phyloP scores from a whole-genome alignment of 1,284 basidiomycete species.

The Austroboletus rostrupii region DNA sequence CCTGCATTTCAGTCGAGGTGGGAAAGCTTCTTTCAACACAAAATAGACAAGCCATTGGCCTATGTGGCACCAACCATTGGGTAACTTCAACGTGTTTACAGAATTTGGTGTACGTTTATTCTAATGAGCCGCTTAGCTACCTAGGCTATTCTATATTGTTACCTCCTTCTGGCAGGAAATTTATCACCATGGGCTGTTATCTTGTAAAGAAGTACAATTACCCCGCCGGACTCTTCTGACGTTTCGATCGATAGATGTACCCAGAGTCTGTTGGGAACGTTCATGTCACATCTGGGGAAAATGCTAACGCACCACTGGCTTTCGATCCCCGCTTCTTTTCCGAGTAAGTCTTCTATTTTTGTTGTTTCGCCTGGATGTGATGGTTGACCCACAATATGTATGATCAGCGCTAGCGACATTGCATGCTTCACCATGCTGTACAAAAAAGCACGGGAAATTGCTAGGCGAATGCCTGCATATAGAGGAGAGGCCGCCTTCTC shows the following conservation, averaged over 20 bases:
- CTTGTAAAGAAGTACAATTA: background rate
- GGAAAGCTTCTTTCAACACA: background rate
- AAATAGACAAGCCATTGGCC: background rate
- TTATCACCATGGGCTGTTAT: background rate
- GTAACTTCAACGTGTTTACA: background rate
- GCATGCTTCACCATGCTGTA: slow-evolving; percentile 1
- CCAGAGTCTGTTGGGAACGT: slow-evolving; percentile 27
- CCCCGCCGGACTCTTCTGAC: background rate
- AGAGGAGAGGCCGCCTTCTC: slow-evolving; percentile 45
- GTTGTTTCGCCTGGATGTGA: slow-evolving; percentile 1
- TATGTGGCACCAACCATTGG: background rate
- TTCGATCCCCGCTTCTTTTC: background rate
- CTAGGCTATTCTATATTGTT: background rate
- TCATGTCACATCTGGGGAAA: slow-evolving; percentile 26
- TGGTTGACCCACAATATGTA: background rate
- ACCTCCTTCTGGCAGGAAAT: background rate
- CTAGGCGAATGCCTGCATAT: slow-evolving; percentile 53
- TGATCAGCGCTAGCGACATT: background rate
- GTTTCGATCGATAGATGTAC: slow-evolving; percentile 17
- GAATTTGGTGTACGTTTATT: background rate
- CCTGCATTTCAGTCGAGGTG: background rate
- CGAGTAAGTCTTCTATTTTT: background rate
- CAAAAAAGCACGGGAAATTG: slow-evolving; percentile 15
- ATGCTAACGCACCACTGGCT: slow-evolving; percentile 14
- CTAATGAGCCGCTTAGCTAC: background rate